Conservation (phyloP, 2,329 filamentous ascomycete genomes). For the Fusarium siculi region DNA sequence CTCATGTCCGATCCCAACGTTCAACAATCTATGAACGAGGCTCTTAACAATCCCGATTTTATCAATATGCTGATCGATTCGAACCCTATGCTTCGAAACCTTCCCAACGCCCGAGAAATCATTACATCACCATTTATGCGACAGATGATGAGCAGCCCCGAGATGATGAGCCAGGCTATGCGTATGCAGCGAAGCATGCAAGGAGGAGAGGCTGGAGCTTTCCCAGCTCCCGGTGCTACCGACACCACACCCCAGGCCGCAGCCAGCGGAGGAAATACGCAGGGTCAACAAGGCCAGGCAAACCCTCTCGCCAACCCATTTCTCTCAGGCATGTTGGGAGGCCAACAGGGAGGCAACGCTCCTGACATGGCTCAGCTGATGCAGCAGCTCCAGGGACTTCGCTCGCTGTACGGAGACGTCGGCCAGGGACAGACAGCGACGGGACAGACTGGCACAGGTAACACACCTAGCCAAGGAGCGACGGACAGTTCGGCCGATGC, state of each 20-base stretch:
- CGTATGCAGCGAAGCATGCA: slow-evolving; percentile 81
- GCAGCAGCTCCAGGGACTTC: slow-evolving; percentile 45
- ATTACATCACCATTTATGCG: slow-evolving; percentile 90
- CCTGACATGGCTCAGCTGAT: slow-evolving; percentile 32
- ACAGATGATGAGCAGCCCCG: slow-evolving; percentile 91
- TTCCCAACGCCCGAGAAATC: slow-evolving; percentile 83
- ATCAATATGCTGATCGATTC: slow-evolving; percentile 94
- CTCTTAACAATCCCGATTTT: slow-evolving; percentile 93
- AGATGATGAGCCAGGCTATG: slow-evolving; percentile 82
- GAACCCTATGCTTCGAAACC: slow-evolving; percentile 82
- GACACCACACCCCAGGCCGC: slow-evolving; percentile 78
- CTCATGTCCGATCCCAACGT: slow-evolving; percentile 92
- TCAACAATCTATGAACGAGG: slow-evolving; percentile 89
- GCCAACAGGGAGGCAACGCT: slow-evolving; percentile 19
- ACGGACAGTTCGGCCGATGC: slow-evolving; percentile 41
- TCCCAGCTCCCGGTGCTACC: slow-evolving; percentile 91
- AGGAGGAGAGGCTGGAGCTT: slow-evolving; percentile 66
- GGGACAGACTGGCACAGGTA: slow-evolving; percentile 41
- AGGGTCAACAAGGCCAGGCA: slow-evolving; percentile 49
- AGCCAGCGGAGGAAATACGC: slow-evolving; percentile 46
- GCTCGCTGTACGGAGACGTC: slow-evolving; percentile 47
- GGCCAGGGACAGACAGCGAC: slow-evolving; percentile 42
- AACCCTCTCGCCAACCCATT: slow-evolving; percentile 58
- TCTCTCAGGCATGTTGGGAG: slow-evolving; percentile 40
- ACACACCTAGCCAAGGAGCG: slow-evolving; percentile 41